Evolutionary conservation across 2,329 filamentous ascomycete genomes (phyloP), one percentile per base, ranked within the genome.

Genomic region (Microdochium nivale): DNA sequence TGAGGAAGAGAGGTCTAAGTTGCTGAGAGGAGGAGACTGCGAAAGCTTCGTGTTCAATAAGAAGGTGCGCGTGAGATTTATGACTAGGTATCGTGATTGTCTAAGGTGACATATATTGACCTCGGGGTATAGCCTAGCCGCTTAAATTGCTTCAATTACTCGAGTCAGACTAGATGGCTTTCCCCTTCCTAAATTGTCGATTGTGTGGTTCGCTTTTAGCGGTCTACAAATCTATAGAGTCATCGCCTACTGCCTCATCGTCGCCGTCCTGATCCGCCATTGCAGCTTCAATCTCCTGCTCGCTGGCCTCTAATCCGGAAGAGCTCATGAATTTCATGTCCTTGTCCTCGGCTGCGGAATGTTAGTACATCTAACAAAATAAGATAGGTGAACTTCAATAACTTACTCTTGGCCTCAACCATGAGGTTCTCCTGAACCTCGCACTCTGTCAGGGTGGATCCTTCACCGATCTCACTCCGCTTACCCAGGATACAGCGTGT

Each of bases 391-490:
- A 14, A 49, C 56, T 52, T 55, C 30, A 40, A 55, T 24, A 25
- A 78, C 81, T 75, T 71, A 85, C 82, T 84, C 65, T 70, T 87
- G n/a, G 88, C 80, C 62, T 95, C 91, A 47, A 91, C 84, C 1
- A 96, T 78, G 9, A 92, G 76, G 64, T 92, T 92, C 67, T 96
- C 89, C 66, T 96, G 90, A 4, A 97, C 86, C 69, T 97, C 90
- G 61, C 91, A 96, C 54, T 96, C 88, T 50, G 86, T 90, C 58
- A 97, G 70, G n/a, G 83, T 79, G 5, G 78, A 85, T 9, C 85
- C 86, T 47, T 89, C 88, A n/a, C 92, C 91, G 58, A 99, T 82
- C 60, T 87, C 84, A 58, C 86, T 87, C 55, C 89, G 74, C 62
- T 86, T 82, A 3, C 94, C 94, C 40, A 97, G 71, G 30, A 97